Base-by-base conservation (phyloP, 2,329 filamentous ascomycete species). In the Stemphylium lycopersici region DNA sequence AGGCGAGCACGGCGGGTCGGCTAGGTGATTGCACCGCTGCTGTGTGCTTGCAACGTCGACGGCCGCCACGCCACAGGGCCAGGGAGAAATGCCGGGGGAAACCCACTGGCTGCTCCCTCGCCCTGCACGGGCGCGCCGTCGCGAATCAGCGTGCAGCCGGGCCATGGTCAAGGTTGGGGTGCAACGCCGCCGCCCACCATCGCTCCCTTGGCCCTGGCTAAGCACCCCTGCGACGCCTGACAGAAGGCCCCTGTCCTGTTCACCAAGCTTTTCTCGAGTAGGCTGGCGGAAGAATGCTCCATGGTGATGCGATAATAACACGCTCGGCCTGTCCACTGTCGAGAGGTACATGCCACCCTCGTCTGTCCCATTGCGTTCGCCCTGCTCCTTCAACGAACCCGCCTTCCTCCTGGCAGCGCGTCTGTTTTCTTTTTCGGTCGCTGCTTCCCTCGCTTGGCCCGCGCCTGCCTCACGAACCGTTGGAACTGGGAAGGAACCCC, bases 401-500 rank as follows among this genome's bases (percentile, higher is more conserved):
- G 41, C 33, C 39, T 32, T 22, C 29, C 48, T 34, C 42, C 24
- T 31, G 26, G 48, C 18, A 34, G 37, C 51, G 52, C 40, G 20
- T 52, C 46, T 53, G 34, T 50, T 58, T 56, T 40, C 38, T 52
- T 52, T 44, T 47, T 56, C 36, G 16, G 42, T 49, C 57, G 59
- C 55, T 59, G 56, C 54, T 68, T 65, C 63, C 60, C 57, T 67
- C 65, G 63, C 63, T 66, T 62, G 62, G 47, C 40, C 52, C 58
- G 57, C 63, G 43, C 59, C 55, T 58, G 40, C 62, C 55, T 63
- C 58, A 56, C 51, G 53, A 55, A 63, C 68, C 68, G 67, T 71
- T 72, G 67, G 59, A 58, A 59, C 48, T 49, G 3, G 20, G 20
- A 20, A 20, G 20, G 20, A 52, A 62, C 58, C 56, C 55, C 57